Percentiles rank a stretch among this genome's conserved stretches.
Evolutionary conservation across 1,284 basidiomycete species (phyloP).

Genomic region (Melampsora larici-populina): DNA sequence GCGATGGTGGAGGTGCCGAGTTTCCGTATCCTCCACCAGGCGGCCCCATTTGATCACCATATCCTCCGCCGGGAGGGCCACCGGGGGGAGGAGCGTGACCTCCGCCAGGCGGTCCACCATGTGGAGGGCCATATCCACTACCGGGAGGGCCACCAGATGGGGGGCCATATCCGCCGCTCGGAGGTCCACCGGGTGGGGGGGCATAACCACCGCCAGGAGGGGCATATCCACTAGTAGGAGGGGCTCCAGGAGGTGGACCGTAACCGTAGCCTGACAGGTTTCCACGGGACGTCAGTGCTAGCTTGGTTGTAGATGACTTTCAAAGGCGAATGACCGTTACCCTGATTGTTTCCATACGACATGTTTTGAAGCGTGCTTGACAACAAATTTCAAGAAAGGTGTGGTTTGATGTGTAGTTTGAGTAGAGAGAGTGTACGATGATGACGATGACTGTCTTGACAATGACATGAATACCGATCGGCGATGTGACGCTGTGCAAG

Average conservation of each 20-base stretch:
- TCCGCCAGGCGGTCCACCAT: not conserved
- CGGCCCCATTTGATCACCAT: not conserved
- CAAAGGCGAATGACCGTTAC: too few relatives aligned
- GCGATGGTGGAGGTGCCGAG: not conserved
- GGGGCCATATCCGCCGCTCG: slow-evolving; percentile 3
- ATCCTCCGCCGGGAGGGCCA: not conserved
- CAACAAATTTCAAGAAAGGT: too few relatives aligned
- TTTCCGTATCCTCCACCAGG: slow-evolving; percentile 13
- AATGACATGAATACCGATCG: too few relatives aligned
- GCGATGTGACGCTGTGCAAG: too few relatives aligned
- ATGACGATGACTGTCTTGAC: too few relatives aligned
- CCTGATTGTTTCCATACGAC: too few relatives aligned
- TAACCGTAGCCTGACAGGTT: too few relatives aligned
- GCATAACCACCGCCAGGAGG: not conserved
- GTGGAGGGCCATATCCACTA: slow-evolving; percentile 13
- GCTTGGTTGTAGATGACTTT: too few relatives aligned
- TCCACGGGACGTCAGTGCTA: too few relatives aligned
- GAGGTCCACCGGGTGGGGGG: slow-evolving; percentile 12
- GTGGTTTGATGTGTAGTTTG: too few relatives aligned
- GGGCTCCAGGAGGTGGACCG: not conserved
- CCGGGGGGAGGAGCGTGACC: not conserved
- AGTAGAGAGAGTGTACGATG: too few relatives aligned
- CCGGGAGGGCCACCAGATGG: not conserved
- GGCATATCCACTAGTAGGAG: not conserved
- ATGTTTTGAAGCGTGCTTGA: too few relatives aligned